These are phyloP conservation scores for Termitomyces heimii DNA, from an alignment of 768 basidiomycete genomes.

Conservation along the genomic window DNA sequence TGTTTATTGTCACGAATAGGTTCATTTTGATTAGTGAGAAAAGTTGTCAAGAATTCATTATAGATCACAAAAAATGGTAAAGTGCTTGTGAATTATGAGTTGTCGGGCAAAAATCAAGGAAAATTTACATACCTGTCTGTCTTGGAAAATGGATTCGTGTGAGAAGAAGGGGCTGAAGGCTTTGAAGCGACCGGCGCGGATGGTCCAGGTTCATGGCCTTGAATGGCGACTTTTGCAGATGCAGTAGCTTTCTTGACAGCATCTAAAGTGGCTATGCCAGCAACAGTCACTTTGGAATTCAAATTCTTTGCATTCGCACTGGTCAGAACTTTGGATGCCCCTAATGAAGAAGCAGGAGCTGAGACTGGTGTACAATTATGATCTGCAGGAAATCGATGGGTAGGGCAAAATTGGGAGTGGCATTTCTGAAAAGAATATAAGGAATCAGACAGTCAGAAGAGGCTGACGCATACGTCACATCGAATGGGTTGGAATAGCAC, in stretches of 20 bases:
- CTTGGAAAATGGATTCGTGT: constrained; percentile 34
- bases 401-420: constrained; percentile 63
- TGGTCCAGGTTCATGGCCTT: constrained; percentile 9
- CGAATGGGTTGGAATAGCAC: constrained; percentile 66
- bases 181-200: constrained; percentile 16
- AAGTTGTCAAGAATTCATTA: constrained; percentile 4
- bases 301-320: constrained; percentile 33
- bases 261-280: constrained; percentile 16
- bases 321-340: constrained; percentile 9
- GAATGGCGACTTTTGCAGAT: constrained; percentile 16
- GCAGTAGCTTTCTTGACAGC: constrained; percentile 30
- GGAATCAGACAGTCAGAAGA: background rate
- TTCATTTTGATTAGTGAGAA: constrained; percentile 4
- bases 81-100: constrained; percentile 64
- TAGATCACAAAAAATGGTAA: constrained; percentile 21
- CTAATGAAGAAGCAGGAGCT: constrained; percentile 15
- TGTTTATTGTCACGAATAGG: constrained; percentile 19
- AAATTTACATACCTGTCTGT: constrained; percentile 60
- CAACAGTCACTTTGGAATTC: constrained; percentile 32
- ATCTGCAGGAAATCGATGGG: constrained; percentile 74
- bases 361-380: constrained; percentile 45
- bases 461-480: constrained; percentile 54
- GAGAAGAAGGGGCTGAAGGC: constrained; percentile 7
- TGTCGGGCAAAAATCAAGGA: constrained; percentile 30
- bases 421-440: constrained; percentile 47